Evolutionary conservation across 495 filamentous ascomycete genomes (phyloP), one percentile per base, ranked within the genome.

Genomic region (Penicillium herquei): DNA sequence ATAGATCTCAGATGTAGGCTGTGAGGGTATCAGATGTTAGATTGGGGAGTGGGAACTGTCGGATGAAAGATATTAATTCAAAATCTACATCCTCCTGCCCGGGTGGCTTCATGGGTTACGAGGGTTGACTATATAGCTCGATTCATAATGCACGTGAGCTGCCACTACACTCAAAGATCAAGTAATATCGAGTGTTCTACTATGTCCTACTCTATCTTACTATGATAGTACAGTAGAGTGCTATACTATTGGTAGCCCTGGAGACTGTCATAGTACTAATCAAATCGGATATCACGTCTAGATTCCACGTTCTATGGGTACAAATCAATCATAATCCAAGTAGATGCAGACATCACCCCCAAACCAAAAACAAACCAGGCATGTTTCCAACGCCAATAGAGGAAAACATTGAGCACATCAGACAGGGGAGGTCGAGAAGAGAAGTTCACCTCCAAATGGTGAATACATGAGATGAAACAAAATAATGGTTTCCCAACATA

Each of bases 371-470:
- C 49, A 66, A 26, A 59, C 62, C 42, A 52, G 55, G 57, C 57
- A 67, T 52, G 52, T 62, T 61, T 62, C 65, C 64, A 73, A 73
- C 70, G 69, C 69, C 70, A 55, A 54, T 64, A 67, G 39, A 58
- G 60, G 58, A 65, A 61, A 62, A 68, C 56, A 70, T 57, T 63
- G 64, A 51, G 57, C 43, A 67, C 51, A 57, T 16, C 7, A 39
- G 34, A 41, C n/a, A 30, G 13, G 12, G 12, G 32, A 33, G 35
- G 61, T 57, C 41, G 51, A 61, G 45, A 57, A 55, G 52, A 58
- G 54, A 59, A 26, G 21, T 26, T 26, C 21, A 26, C 21, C 21
- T 26, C 21, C 21, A 26, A 26, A 26, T 26, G 21, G 21, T 26
- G 21, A 26, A 26, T 26, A 26, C 21, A 26, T 26, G 21, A 26